Percentiles rank a stretch among this genome's conserved stretches.
These are phyloP conservation scores for Yarrowia sp. DNA, from an alignment of 805 yeast genomes.

Conservation along the genomic window DNA sequence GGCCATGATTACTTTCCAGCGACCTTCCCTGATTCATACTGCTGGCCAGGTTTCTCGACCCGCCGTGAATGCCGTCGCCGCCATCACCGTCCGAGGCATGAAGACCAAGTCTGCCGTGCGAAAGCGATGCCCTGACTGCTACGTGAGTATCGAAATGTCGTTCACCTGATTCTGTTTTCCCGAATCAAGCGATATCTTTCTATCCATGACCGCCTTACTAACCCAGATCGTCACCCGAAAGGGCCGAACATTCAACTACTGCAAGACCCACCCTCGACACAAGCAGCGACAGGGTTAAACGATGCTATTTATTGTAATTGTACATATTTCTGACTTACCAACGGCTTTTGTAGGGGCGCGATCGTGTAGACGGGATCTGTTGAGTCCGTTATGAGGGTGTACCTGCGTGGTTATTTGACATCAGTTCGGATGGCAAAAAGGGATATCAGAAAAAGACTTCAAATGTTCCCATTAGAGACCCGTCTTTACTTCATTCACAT, in stretches of 20 bases:
- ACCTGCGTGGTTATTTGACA: background rate
- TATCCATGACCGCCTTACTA: background rate
- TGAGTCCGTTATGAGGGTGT: background rate
- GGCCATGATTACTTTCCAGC: slow-evolving; percentile 21
- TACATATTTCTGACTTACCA: slow-evolving; percentile 3
- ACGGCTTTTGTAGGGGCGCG: background rate
- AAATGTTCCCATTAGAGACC: no score
- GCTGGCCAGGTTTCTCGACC: slow-evolving; percentile 25
- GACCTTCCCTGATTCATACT: slow-evolving; percentile 6
- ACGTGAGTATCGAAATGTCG: slow-evolving; percentile 39
- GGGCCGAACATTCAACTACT: slow-evolving; percentile 88
- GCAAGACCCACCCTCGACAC: slow-evolving; percentile 90
- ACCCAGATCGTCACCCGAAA: slow-evolving; percentile 80
- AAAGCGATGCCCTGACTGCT: slow-evolving; percentile 89
- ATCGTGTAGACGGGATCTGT: background rate
- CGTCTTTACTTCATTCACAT: no score
- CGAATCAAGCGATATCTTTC: background rate
- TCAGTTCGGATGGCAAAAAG: background rate
- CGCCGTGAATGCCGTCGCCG: slow-evolving; percentile 9
- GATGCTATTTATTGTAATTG: slow-evolving; percentile 23
- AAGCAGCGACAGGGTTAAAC: slow-evolving; percentile 75
- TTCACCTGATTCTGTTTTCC: background rate
- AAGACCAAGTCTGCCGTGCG: slow-evolving; percentile 91
- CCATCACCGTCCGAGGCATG: slow-evolving; percentile 57
- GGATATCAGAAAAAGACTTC: no score